A percentile compares a stretch with the other conserved stretches of the same genome.
Conservation (phyloP, 768 basidiomycete species). For the Lactarius hengduanensis region DNA sequence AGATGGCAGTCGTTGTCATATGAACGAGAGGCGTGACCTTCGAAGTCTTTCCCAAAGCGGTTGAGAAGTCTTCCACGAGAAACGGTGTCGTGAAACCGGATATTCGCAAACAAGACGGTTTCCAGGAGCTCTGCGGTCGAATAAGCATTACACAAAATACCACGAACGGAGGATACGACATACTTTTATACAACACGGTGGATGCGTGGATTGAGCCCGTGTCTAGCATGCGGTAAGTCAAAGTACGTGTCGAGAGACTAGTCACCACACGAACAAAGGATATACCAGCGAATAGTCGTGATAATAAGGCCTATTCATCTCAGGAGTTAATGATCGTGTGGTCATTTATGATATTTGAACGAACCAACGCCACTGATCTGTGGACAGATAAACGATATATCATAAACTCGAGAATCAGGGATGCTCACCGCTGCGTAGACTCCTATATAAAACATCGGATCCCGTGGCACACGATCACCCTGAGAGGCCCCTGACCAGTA, state of each 20-base stretch:
- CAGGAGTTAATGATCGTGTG: not conserved
- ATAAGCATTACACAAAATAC: constrained; percentile 15
- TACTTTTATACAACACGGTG: constrained; percentile 69
- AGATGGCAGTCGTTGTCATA: not conserved
- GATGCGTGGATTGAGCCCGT: constrained; percentile 82
- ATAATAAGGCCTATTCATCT: constrained; percentile 48
- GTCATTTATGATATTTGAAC: constrained; percentile 1
- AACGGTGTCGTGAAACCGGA: constrained; percentile 92
- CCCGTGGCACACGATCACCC: constrained; percentile 27
- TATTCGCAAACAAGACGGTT: constrained; percentile 79
- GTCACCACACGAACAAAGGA: constrained; percentile 58
- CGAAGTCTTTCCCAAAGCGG: constrained; percentile 88
- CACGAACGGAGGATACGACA: not conserved
- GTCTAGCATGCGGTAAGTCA: constrained; percentile 40
- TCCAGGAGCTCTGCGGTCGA: constrained; percentile 56
- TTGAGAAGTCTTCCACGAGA: constrained; percentile 82
- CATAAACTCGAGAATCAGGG: not conserved
- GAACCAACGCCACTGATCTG: constrained; percentile 19
- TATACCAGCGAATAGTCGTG: constrained; percentile 61
- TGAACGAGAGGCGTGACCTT: constrained; percentile 42
- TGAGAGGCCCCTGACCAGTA: constrained; percentile 43
- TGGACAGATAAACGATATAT: not conserved
- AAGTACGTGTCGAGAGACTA: constrained; percentile 5
- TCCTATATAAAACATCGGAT: constrained; percentile 56
- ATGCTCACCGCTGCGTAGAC: constrained; percentile 64